Evolutionary conservation across 495 filamentous ascomycete genomes (phyloP).

Genomic region (Penicillium atrosanguineum): DNA sequence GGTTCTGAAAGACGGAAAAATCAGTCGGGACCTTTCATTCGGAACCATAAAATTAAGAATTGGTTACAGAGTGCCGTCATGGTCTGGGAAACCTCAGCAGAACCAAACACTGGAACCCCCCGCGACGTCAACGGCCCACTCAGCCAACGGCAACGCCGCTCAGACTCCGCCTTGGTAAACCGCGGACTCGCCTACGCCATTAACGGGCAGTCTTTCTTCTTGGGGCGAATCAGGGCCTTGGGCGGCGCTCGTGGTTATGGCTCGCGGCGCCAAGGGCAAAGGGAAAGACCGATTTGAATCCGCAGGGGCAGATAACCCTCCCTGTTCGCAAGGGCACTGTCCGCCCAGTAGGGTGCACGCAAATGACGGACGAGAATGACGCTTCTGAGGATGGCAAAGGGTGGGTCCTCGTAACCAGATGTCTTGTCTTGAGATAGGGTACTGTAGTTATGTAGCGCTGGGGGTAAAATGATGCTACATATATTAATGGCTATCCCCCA

Average conservation of each 20-base stretch:
- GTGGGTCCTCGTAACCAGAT: background rate
- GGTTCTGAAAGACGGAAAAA: background rate
- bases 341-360: background rate
- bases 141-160: background rate
- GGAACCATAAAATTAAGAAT: too few relatives aligned
- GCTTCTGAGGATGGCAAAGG: background rate
- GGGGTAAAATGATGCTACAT: slow-evolving; percentile 16
- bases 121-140: slow-evolving; percentile 13
- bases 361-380: background rate
- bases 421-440: background rate
- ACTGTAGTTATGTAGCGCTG: background rate
- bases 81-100: background rate
- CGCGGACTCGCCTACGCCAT: background rate
- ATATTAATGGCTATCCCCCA: slow-evolving; percentile 28
- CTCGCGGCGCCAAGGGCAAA: slow-evolving; percentile 17
- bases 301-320: background rate
- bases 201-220: background rate
- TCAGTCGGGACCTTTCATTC: too few relatives aligned
- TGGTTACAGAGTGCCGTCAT: background rate
- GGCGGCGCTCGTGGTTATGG: slow-evolving; percentile 5
- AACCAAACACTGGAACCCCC: background rate
- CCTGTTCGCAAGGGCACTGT: background rate
- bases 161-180: slow-evolving; percentile 10
- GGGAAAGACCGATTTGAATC: slow-evolving; percentile 10
- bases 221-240: slow-evolving; percentile 9